Conservation (phyloP, 257 asterid species). For the Ilex asprella region DNA sequence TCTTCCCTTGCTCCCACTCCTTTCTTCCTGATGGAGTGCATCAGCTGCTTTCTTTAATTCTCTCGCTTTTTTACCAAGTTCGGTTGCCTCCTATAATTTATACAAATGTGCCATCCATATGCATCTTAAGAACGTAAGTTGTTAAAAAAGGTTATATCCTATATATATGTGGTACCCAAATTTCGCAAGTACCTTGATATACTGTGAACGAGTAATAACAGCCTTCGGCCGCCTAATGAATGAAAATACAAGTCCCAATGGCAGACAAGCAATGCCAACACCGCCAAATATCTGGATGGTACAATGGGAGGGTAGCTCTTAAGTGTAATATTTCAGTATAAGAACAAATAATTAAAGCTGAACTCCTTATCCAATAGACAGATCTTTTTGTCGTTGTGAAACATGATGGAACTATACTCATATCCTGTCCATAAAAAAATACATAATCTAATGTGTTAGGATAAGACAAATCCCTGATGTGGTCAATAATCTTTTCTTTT, state of each 20-base stretch:
- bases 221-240: slow-evolving; percentile 98
- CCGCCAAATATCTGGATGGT: slow-evolving; percentile 89
- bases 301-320: slow-evolving; percentile 14
- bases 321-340: slow-evolving; percentile 14
- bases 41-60: slow-evolving; percentile 91
- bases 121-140: slow-evolving; percentile 4
- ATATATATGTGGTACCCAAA: slow-evolving; percentile 2
- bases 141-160: slow-evolving; percentile 1
- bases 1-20: slow-evolving; percentile 85
- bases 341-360: background rate
- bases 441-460: too few species aligned
- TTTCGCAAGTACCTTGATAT: slow-evolving; percentile 67
- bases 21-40: slow-evolving; percentile 96
- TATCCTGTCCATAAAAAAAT: too few species aligned
- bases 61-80: slow-evolving; percentile 84
- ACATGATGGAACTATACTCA: too few species aligned
- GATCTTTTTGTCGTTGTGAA: too few species aligned
- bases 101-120: slow-evolving; percentile 15
- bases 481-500: too few species aligned
- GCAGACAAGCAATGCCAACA: slow-evolving; percentile 96
- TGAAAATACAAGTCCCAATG: slow-evolving; percentile 87
- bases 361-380: background rate
- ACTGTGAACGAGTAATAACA: slow-evolving; percentile 96
- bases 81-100: slow-evolving; percentile 85
- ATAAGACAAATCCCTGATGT: too few species aligned